Base-by-base conservation (phyloP, 2,329 filamentous ascomycete genomes). In the Orbilia brochopaga region DNA sequence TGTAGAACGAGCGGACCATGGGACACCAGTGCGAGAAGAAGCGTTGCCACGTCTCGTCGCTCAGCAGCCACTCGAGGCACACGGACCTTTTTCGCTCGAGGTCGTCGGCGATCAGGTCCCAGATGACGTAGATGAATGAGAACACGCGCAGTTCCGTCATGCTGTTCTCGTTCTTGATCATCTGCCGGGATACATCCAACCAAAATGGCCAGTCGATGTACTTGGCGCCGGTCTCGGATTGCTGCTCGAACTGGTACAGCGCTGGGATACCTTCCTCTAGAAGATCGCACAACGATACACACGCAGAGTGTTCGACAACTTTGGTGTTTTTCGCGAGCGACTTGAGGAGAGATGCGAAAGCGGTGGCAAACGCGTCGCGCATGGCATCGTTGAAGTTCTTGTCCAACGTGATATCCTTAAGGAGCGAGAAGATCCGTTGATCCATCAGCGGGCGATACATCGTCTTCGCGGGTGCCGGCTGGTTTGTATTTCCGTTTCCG, bases 21-120 rank as follows among this genome's bases (percentile, higher is more conserved):
- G 92, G 91, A 77, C 91, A 96, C 92, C 92, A 96, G 77, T 96
- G 91, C 77, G 90, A 93, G 80, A 96, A 97, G 73, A 91, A 87
- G 72, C 86, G 86, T 77, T 90, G 87, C 78, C 96, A 96, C 1
- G 89, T 85, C 24, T 87, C 83, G 60, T 90, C 87, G 5, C 87
- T 85, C 11, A 97, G 81, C 42, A 97, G 81, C 82, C 94, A 92
- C 21, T 87, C 86, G 27, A 89, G 76, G 78, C 90, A 95, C 17
- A 96, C 78, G 13, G 84, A 81, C 64, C 85, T 83, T 79, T 93
- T 95, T 55, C 90, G 85, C 56, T 82, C 81, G 1, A 87, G 84
- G 61, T 90, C 85, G 35, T 84, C 83, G 10, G 85, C 83, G 72
- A 94, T 83, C 1, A 87, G 86, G 67, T 89, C 86, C 92, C 92